Evolutionary conservation across 306 rosid genomes (phyloP).

Genomic region (Elaeagnus macrophylla): DNA sequence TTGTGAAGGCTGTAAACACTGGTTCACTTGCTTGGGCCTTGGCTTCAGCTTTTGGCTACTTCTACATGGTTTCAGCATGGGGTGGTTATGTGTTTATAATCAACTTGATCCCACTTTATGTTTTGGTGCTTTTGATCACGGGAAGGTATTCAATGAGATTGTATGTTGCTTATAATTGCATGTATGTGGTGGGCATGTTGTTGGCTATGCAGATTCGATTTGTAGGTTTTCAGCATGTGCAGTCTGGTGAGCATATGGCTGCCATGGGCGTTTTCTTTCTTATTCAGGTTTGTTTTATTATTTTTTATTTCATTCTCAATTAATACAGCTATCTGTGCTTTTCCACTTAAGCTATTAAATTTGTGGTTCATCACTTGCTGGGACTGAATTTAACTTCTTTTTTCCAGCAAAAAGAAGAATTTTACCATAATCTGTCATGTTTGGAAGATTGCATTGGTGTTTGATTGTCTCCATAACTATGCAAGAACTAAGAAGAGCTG

Average conservation of each 20-base stretch:
- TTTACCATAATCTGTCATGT: no score
- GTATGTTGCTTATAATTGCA: constrained; percentile 84
- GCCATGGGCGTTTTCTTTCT: constrained; percentile 99
- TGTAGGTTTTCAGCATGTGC: constrained; percentile 97
- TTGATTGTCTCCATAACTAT: no score
- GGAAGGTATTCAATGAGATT: constrained; percentile 88
- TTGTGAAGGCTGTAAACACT: constrained; percentile 88
- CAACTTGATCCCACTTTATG: constrained; percentile 79
- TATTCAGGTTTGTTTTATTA: constrained; percentile 67
- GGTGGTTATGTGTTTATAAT: constrained; percentile 93
- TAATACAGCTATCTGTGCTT: neutral
- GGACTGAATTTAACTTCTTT: no score
- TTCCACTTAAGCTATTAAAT: neutral
- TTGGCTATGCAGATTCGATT: constrained; percentile 98
- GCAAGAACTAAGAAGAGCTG: no score
- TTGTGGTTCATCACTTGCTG: no score
- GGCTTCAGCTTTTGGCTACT: constrained; percentile 89
- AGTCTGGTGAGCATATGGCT: constrained; percentile 99
- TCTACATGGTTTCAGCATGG: constrained; percentile 99
- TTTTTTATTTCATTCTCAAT: constrained; percentile 3
- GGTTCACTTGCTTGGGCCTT: constrained; percentile 91
- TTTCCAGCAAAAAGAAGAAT: no score
- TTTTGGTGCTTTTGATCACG: constrained; percentile 69
- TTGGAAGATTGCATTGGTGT: no score
- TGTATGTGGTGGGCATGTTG: constrained; percentile 90